These are phyloP conservation scores for Cladosporium sp. DNA, from an alignment of 2,329 filamentous ascomycete genomes.

Conservation along the genomic window DNA sequence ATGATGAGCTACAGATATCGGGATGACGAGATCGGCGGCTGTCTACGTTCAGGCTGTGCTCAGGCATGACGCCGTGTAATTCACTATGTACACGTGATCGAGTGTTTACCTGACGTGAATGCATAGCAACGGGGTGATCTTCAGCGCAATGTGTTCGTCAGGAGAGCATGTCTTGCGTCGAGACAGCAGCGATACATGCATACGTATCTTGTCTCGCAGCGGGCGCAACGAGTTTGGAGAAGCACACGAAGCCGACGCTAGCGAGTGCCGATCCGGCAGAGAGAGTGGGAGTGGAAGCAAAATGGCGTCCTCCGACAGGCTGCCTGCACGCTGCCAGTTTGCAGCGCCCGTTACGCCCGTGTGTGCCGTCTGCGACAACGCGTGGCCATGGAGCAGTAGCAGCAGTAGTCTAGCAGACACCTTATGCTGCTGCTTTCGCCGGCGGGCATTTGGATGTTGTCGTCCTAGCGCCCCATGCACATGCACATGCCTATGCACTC, in stretches of 20 bases:
- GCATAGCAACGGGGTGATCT: neutral
- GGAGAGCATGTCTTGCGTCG: conserved; percentile 6
- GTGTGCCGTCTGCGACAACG: conserved; percentile 7
- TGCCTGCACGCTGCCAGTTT: neutral
- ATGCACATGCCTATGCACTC: neutral
- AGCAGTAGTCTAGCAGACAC: neutral
- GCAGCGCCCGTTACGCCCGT: neutral
- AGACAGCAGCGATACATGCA: neutral
- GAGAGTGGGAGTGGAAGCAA: neutral
- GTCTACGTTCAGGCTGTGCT: neutral
- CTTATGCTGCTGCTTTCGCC: neutral
- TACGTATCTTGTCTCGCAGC: conserved; percentile 1
- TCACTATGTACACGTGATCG: neutral
- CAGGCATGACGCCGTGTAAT: neutral
- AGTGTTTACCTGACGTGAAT: neutral
- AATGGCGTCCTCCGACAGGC: neutral
- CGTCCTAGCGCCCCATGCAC: neutral
- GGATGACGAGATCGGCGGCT: neutral
- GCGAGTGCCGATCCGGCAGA: conserved; percentile 6
- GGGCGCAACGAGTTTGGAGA: neutral
- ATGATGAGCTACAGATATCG: neutral
- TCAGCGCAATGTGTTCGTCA: conserved; percentile 3
- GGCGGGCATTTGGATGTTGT: neutral
- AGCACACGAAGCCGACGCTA: conserved; percentile 8
- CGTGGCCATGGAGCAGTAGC: neutral